Base-by-base conservation (phyloP, 2,329 filamentous ascomycete species). In the Paecilomyces dactylethromorphus region DNA sequence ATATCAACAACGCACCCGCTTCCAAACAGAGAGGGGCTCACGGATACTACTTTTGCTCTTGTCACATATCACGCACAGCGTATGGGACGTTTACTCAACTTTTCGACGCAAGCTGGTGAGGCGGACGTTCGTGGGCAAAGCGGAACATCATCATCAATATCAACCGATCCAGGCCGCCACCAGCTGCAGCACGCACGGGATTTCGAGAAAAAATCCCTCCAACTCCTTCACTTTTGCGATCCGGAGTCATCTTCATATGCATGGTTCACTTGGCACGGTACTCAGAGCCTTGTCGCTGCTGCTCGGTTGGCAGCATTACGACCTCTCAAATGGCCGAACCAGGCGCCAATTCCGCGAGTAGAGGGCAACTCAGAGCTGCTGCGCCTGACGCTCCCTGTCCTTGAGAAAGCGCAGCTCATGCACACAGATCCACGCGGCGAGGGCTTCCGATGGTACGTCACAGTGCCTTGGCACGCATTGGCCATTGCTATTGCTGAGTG, bases 21-120 rank as follows among this genome's bases (percentile, higher is more conserved):
- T n/a, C 53, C 59, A 11, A 59, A 64, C 22, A 62, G 60, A 15
- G 56, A 66, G 24, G 67, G 59, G 0, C 56, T 71, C 12, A 69
- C 68, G 1, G 69, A 72, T 29, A 66, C 61, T n/a, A 71, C 69
- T 0, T 68, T 65, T 55, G 64, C 69, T 5, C 61, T 69, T n/a
- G 55, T 72, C 13, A 67, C 64, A 3, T 72, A 70, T 50, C 57
- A 61, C 29, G 56, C 64, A 4, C 64, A 68, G 58, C 52, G 58
- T 3, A 59, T 62, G 21, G 66, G 65, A 1, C 60, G 69, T 7
- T 53, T 61, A 1, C 32, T 69, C 11, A 61, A 65, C 15, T 64
- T 35, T 12, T 11, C 33, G 12, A 11, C 11, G 33, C 33, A 35
- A 11, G 33, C 12, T 13, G 15, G 33, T 13, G 15, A 13, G 33